Evolutionary conservation across 352 stramenopile species (phyloP), one percentile per base, ranked within the genome.

Genomic region (Phytophthora fragariae): DNA sequence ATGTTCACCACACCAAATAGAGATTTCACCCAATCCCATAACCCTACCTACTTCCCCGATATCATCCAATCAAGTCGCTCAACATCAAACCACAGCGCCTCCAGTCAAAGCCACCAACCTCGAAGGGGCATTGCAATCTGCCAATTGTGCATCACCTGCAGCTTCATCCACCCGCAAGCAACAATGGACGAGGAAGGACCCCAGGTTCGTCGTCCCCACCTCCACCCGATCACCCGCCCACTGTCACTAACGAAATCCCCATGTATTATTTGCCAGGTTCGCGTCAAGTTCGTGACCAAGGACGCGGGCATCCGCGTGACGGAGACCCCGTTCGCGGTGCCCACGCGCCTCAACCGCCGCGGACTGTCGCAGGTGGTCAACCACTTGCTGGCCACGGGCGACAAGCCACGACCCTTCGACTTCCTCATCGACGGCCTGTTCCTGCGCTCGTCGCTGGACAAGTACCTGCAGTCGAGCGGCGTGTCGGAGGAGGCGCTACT

Each of bases 281-380:
- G 90, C 52, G 92, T 97, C 27, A 95, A 96, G 64, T 97, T 97
- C 73, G 85, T 97, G 56, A 97, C 92, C 29, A 95, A 97, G 69
- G 85, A 97, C 80, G 82, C 77, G 31, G 80, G 89, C 33, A 94
- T 97, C 73, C 85, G 90, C 64, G 92, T 97, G 31, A 97, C 92
- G 5, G 90, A 97, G 78, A 96, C 90, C 62, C 89, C 92, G 62
- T 95, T 97, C 68, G 92, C 92, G 5, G 90, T 97, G 47, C 92
- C 92, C 12, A 89, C 84, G 70, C 87, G 77, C 3, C 82, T 97
- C 29, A 88, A 80, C 58, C 87, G 92, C 6, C 89, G 93, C 41
- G 90, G 90, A 0, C 85, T 97, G 52, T 97, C 90, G 39, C 89
- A 97, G 70, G 88, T 97, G 29, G 85, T 97, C 15, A 97, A 97